These are phyloP conservation scores for Solanum hybrid DNA, from an alignment of 305 asterid species.

Conservation along the genomic window DNA sequence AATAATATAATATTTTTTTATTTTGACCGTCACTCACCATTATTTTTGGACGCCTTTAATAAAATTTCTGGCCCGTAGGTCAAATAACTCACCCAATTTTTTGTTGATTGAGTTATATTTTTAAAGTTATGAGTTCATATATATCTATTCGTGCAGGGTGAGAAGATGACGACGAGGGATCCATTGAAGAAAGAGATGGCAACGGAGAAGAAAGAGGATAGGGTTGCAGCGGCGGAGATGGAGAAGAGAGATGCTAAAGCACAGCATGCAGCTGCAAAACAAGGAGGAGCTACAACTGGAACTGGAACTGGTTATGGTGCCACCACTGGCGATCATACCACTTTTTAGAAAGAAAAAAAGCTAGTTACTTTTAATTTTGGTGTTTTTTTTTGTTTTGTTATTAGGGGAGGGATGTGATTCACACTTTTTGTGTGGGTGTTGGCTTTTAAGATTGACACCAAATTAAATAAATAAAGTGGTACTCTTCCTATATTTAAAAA, in stretches of 20 bases:
- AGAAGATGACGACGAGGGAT: conserved; percentile 1
- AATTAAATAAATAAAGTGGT: background rate
- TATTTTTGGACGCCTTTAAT: too few species aligned
- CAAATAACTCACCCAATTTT: too few species aligned
- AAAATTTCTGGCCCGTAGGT: too few species aligned
- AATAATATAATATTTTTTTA: too few species aligned
- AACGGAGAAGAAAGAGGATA: conserved; percentile 8
- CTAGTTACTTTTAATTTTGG: background rate
- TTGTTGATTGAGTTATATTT: too few species aligned
- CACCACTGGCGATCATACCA: background rate
- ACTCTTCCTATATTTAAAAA: background rate
- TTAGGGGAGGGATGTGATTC: background rate
- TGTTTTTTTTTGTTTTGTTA: background rate
- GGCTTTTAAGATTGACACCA: background rate
- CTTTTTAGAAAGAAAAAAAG: background rate
- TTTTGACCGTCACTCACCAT: too few species aligned
- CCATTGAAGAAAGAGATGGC: conserved; percentile 17
- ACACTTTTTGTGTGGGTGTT: background rate
- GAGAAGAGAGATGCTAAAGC: background rate
- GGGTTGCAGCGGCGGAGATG: background rate
- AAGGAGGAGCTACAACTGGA: background rate
- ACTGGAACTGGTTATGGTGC: background rate
- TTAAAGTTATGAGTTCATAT: too few species aligned
- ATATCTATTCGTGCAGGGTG: background rate
- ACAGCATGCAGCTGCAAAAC: conserved; percentile 1